phyloP scores from a whole-genome alignment of 495 filamentous ascomycete species.

The Aspergillus asperescens region DNA sequence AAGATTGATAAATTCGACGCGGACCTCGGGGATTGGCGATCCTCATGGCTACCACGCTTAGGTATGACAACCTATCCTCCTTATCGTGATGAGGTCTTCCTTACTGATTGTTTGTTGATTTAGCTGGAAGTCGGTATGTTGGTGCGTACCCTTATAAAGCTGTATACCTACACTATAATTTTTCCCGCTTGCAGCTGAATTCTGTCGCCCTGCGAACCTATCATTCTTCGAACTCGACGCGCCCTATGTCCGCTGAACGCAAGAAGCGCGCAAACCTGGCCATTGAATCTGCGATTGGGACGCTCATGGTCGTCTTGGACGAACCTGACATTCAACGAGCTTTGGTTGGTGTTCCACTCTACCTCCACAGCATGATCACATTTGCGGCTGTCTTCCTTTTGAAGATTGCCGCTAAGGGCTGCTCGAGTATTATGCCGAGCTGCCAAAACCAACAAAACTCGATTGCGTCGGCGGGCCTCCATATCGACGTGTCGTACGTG shows the following conservation, averaged over 20 bases:
- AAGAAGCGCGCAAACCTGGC: constrained; percentile 50
- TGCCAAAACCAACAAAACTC: constrained; percentile 33
- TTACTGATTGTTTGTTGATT: constrained; percentile 17
- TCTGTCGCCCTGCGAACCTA: constrained; percentile 54
- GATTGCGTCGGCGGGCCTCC: constrained; percentile 41
- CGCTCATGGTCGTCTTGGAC: constrained; percentile 44
- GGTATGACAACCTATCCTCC: constrained; percentile 27
- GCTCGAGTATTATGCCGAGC: constrained; percentile 29
- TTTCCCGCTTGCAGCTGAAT: constrained; percentile 53
- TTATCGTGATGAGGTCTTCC: neutral
- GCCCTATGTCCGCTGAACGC: constrained; percentile 46
- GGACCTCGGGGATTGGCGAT: constrained; percentile 43
- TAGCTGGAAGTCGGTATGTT: constrained; percentile 47
- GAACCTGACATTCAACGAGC: constrained; percentile 48
- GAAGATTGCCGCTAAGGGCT: constrained; percentile 46
- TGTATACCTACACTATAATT: constrained; percentile 49
- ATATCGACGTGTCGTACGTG: constrained; percentile 39
- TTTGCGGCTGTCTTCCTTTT: constrained; percentile 52
- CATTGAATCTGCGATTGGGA: constrained; percentile 49
- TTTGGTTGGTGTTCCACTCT: constrained; percentile 49
- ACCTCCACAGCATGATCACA: constrained; percentile 54
- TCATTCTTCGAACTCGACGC: constrained; percentile 43
- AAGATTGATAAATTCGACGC: constrained; percentile 41
- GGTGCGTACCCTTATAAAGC: constrained; percentile 51
- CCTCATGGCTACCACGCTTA: constrained; percentile 46